Evolutionary conservation across 495 filamentous ascomycete genomes (phyloP).

Genomic region (Parmelia sp.): DNA sequence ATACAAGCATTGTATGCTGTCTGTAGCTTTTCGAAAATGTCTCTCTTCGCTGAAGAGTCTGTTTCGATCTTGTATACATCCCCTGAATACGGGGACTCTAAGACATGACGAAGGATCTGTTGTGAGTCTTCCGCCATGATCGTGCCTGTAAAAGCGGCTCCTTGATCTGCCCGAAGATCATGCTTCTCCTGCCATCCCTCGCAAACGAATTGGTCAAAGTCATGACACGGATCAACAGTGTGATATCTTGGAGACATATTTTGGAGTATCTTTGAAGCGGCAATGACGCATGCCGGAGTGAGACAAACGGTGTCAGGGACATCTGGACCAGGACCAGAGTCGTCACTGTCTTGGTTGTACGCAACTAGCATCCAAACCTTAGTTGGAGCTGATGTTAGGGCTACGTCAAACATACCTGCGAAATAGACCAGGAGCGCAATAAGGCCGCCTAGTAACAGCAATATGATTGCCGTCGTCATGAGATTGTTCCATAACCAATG

Average conservation of each 20-base stretch:
- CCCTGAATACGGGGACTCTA: slow-evolving; percentile 51
- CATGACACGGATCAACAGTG: slow-evolving; percentile 58
- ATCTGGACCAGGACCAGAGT: slow-evolving; percentile 1
- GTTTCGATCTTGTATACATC: slow-evolving; percentile 32
- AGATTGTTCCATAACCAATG: slow-evolving; percentile 21
- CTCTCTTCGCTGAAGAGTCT: slow-evolving; percentile 41
- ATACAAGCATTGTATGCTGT: slow-evolving; percentile 59
- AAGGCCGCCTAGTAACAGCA: slow-evolving; percentile 25
- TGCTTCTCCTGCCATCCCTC: slow-evolving; percentile 59
- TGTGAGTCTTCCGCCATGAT: slow-evolving; percentile 55
- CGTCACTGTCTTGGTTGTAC: slow-evolving; percentile 10
- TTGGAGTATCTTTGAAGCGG: slow-evolving; percentile 59
- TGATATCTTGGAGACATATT: slow-evolving; percentile 60
- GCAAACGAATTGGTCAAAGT: slow-evolving; percentile 66
- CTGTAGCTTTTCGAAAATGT: slow-evolving; percentile 63
- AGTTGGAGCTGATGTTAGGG: neutral
- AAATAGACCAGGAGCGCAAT: slow-evolving; percentile 24
- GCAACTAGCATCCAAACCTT: slow-evolving; percentile 3
- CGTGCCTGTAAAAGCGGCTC: slow-evolving; percentile 51
- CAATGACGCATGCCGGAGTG: slow-evolving; percentile 60
- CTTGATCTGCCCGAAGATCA: slow-evolving; percentile 62
- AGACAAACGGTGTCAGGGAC: slow-evolving; percentile 37
- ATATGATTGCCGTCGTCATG: slow-evolving; percentile 19
- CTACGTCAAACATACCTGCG: slow-evolving; percentile 10
- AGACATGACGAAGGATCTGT: slow-evolving; percentile 54